Base-by-base conservation (phyloP, 768 basidiomycete genomes). In the Pisolithus sp. region DNA sequence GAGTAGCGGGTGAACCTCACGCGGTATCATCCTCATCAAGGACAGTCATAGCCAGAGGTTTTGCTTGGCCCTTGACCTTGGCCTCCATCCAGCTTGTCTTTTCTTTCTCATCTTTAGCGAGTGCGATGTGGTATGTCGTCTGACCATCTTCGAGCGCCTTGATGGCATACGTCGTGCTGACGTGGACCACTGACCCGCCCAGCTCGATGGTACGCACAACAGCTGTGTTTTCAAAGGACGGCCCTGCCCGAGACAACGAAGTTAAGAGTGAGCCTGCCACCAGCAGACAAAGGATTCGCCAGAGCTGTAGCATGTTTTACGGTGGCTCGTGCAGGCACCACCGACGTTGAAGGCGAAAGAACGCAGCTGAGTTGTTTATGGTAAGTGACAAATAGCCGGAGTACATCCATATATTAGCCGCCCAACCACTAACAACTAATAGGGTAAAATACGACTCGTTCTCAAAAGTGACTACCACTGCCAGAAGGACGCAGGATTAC, bases 171-270 rank as follows among this genome's bases (percentile, higher is more conserved):
- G 91, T 89, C 43, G 93, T 95, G 49, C 83, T 89, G 75, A 93
- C 82, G 73, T 87, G 85, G 51, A 92, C 86, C 21, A 91, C 77
- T 18, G 93, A 78, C 48, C 94, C 94, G 34, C 87, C 92, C 21
- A 96, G 86, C 60, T 96, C 94, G 53, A 93, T 76, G 5, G 88
- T 84, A 61, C 92, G 86, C 30, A 93, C 89, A 54, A 98, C 78
- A 56, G 86, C 89, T 20, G 87, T 90, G 59, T 93, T 93, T 78
- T 91, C 89, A 70, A 91, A 91, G 2, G 83, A 77, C 60, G 73
- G 72, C 55, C 68, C 65, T 4, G 73, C 73, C 30, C 72, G 67
- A 30, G 70, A 64, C 23, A 73, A 63, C 24, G 73, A 65, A 37
- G 72, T 66, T 47, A 70, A 62, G 13, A 81, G 62, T 9, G 79